Conservation (phyloP, 495 filamentous ascomycete genomes). For the Penicillium egyptiacum region DNA sequence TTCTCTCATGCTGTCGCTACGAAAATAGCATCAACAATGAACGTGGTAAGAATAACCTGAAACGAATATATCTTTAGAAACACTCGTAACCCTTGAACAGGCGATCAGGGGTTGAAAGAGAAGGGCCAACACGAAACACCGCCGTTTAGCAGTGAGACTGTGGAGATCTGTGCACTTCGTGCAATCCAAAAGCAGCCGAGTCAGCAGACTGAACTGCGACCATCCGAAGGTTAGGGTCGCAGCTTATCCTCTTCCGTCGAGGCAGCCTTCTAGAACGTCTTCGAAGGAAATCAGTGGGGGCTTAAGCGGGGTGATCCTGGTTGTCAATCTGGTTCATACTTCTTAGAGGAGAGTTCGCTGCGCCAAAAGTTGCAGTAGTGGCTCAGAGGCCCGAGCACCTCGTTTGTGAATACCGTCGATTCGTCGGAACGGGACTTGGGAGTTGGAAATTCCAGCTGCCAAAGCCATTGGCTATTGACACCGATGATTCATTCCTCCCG, state of each 20-base stretch:
- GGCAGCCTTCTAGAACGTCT: conserved; percentile 14
- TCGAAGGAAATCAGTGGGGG: conserved; percentile 1
- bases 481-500: not conserved
- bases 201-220: conserved; percentile 15
- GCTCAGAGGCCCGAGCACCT: conserved; percentile 1
- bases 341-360: conserved; percentile 1
- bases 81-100: conserved; percentile 5
- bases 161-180: conserved; percentile 2
- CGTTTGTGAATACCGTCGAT: not conserved
- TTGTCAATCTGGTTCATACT: conserved; percentile 14
- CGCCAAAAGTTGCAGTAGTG: not conserved
- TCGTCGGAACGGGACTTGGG: not conserved
- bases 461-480: not conserved
- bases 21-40: conserved; percentile 12
- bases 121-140: conserved; percentile 8
- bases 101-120: conserved; percentile 8
- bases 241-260: not conserved
- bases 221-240: not conserved
- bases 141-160: conserved; percentile 13
- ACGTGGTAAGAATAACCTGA: conserved; percentile 1
- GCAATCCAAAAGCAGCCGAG: not conserved
- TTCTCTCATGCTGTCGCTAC: not conserved
- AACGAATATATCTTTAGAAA: conserved; percentile 19
- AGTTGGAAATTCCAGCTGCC: not conserved
- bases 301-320: conserved; percentile 12